Percentiles rank a stretch among this genome's conserved stretches.
Conservation (phyloP, 257 asterid species). For the Leonotis leonurus region DNA sequence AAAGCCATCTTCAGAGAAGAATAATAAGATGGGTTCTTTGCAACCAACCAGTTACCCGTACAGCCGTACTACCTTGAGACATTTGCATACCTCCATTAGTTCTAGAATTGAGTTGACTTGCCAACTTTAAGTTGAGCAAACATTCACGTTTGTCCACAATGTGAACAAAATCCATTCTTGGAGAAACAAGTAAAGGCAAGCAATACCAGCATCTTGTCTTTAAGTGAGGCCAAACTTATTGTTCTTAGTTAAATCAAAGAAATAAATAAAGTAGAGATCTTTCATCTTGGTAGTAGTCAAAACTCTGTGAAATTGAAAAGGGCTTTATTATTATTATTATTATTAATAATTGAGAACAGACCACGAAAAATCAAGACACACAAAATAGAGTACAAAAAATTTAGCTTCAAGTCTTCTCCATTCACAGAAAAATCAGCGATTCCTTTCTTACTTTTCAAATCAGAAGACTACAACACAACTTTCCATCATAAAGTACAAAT, state of each 20-base stretch:
- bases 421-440: neutral
- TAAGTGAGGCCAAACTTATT: neutral
- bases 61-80: neutral
- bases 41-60: neutral
- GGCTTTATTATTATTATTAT: neutral
- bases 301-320: neutral
- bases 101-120: neutral
- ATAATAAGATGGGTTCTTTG: neutral
- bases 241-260: neutral
- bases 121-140: neutral
- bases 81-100: neutral
- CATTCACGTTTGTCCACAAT: neutral
- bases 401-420: neutral
- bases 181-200: neutral
- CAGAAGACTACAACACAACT: neutral
- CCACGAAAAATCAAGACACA: neutral
- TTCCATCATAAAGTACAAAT: neutral
- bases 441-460: neutral
- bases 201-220: constrained; percentile 5
- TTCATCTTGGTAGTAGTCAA: neutral
- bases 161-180: constrained; percentile 5
- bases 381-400: neutral
- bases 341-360: neutral
- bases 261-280: neutral
- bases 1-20: neutral